Conservation (phyloP, 2,329 filamentous ascomycete species). For the Penicillium verrucosum region DNA sequence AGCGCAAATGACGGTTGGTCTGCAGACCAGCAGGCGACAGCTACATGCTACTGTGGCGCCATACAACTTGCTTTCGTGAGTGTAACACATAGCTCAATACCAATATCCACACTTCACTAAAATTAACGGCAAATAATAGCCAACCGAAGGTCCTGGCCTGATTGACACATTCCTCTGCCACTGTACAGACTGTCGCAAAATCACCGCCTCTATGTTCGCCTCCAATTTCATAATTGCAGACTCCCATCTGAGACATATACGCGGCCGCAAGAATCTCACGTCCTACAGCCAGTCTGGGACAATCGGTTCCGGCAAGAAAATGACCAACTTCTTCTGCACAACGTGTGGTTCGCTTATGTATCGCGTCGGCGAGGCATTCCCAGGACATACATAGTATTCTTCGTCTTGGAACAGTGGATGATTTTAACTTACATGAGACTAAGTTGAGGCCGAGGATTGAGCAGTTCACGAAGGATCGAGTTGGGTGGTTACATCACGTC, state of each 20-base stretch:
- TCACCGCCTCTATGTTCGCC: constrained; percentile 62
- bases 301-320: constrained; percentile 47
- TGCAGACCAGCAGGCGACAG: constrained; percentile 7
- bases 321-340: constrained; percentile 62
- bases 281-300: constrained; percentile 49
- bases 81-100: not conserved
- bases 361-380: constrained; percentile 46
- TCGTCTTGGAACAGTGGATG: constrained; percentile 61
- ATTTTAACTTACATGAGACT: constrained; percentile 57
- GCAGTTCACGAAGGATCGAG: constrained; percentile 52
- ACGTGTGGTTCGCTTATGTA: constrained; percentile 63
- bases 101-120: not conserved
- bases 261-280: constrained; percentile 52
- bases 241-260: constrained; percentile 47
- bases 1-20: constrained; percentile 15
- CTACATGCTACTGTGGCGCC: constrained; percentile 16
- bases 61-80: constrained; percentile 14
- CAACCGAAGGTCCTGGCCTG: constrained; percentile 27
- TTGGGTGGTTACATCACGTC: constrained; percentile 46
- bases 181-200: constrained; percentile 60
- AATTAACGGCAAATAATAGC: not conserved
- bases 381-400: constrained; percentile 46
- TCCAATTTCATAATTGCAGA: constrained; percentile 56
- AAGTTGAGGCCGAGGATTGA: constrained; percentile 55
- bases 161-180: constrained; percentile 56